Evolutionary conservation across 345 rosid species (phyloP), one percentile per base, ranked within the genome.

Genomic region (Lagerstroemia speciosa): DNA sequence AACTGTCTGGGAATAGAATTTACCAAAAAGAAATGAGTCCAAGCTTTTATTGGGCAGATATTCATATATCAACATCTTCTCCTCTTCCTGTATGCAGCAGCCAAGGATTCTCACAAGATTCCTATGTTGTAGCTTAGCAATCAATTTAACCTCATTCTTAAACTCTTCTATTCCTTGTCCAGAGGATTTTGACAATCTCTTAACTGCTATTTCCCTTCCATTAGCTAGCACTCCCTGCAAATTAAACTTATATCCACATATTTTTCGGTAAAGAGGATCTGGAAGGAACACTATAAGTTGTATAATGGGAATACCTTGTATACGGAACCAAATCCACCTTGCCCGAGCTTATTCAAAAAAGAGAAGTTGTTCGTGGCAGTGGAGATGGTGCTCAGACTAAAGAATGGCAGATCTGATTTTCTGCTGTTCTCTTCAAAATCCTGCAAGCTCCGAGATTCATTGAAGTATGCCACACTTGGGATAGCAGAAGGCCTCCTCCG

Each of bases 1-100:
- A 9, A 78, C 50, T 65, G 78, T 81, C 67, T 83, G 80, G 5
- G n/a, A n/a, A n/a, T n/a, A n/a, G n/a, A n/a, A n/a, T n/a, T n/a
- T n/a, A n/a, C n/a, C n/a, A n/a, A n/a, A n/a, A n/a, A n/a, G n/a
- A n/a, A n/a, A n/a, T n/a, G n/a, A n/a, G n/a, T n/a, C n/a, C n/a
- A n/a, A n/a, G n/a, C n/a, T n/a, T n/a, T n/a, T n/a, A n/a, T n/a
- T n/a, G n/a, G n/a, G n/a, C n/a, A n/a, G n/a, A n/a, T n/a, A n/a
- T n/a, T n/a, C n/a, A n/a, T n/a, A n/a, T n/a, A n/a, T n/a, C n/a
- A n/a, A n/a, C n/a, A n/a, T n/a, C n/a, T n/a, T n/a, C n/a, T n/a
- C n/a, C n/a, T n/a, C n/a, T n/a, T n/a, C n/a, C n/a, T n/a, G n/a
- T n/a, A n/a, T n/a, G n/a, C n/a, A n/a, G n/a, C n/a, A n/a, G n/a